Conservation (phyloP, 2,329 filamentous ascomycete species). For the Alternaria sp. region DNA sequence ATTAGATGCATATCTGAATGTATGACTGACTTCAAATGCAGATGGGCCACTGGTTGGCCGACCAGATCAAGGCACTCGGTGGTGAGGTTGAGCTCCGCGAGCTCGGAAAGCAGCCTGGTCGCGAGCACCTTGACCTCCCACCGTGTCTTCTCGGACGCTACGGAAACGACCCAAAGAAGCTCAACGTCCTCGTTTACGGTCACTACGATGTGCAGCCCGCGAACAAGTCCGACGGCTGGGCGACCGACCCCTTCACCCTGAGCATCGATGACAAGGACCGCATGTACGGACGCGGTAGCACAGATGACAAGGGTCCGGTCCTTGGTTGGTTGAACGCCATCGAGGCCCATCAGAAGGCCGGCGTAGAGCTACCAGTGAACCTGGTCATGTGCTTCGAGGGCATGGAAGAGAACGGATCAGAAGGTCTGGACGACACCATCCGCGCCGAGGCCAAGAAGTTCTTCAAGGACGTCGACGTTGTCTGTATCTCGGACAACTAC, state of each 20-base stretch:
- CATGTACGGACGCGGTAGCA: constrained; percentile 95
- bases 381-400: constrained; percentile 99
- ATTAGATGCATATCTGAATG: background rate
- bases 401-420: constrained; percentile 99
- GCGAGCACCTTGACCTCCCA: constrained; percentile 87
- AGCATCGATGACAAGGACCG: constrained; percentile 86
- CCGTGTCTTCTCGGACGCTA: constrained; percentile 93
- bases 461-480: constrained; percentile 93
- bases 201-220: constrained; percentile 99
- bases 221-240: constrained; percentile 91
- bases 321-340: constrained; percentile 98
- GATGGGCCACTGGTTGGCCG: constrained; percentile 91
- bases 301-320: constrained; percentile 97
- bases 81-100: constrained; percentile 85
- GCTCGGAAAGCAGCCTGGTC: constrained; percentile 89
- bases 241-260: constrained; percentile 90
- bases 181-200: constrained; percentile 94
- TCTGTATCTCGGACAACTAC: constrained; percentile 99
- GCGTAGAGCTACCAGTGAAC: constrained; percentile 94
- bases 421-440: constrained; percentile 95
- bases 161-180: constrained; percentile 88
- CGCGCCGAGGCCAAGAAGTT: constrained; percentile 87
- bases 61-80: constrained; percentile 81
- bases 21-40: constrained; percentile 30
- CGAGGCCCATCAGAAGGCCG: constrained; percentile 94